Conservation (phyloP, 2,329 filamentous ascomycete species). For the Amauroascus verrucosus region DNA sequence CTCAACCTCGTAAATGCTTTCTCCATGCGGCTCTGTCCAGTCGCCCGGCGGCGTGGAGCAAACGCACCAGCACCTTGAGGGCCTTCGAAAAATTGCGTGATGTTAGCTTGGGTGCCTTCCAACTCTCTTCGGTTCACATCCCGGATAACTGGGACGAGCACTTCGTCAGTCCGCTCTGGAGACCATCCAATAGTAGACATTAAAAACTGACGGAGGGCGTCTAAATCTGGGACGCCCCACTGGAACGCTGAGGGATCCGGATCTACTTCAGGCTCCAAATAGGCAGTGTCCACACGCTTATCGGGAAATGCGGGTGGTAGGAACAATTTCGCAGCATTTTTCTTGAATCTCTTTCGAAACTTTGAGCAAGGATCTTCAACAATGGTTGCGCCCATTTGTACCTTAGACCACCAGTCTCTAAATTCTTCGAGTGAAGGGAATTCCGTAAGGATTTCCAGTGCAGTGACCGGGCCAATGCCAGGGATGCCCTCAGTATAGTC, state of each 20-base stretch:
- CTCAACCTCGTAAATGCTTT: slow-evolving; percentile 61
- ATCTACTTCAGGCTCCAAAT: slow-evolving; percentile 79
- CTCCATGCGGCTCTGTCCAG: slow-evolving; percentile 61
- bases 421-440: slow-evolving; percentile 68
- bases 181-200: slow-evolving; percentile 91
- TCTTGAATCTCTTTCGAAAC: slow-evolving; percentile 81
- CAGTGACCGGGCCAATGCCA: slow-evolving; percentile 86
- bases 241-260: slow-evolving; percentile 66
- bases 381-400: slow-evolving; percentile 58
- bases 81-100: slow-evolving; percentile 84
- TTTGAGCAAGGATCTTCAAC: slow-evolving; percentile 46
- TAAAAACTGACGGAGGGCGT: slow-evolving; percentile 70
- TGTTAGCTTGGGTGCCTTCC: slow-evolving; percentile 92
- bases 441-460: slow-evolving; percentile 85
- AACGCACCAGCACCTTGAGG: slow-evolving; percentile 49
- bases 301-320: slow-evolving; percentile 72
- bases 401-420: slow-evolving; percentile 72
- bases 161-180: slow-evolving; percentile 84
- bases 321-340: slow-evolving; percentile 76
- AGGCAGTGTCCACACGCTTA: slow-evolving; percentile 67
- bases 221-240: slow-evolving; percentile 91
- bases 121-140: slow-evolving; percentile 85
- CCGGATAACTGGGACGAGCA: slow-evolving; percentile 84
- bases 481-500: slow-evolving; percentile 92
- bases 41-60: slow-evolving; percentile 55